Evolutionary conservation across 257 asterid species (phyloP).

Genomic region (Perilla frutescens): DNA sequence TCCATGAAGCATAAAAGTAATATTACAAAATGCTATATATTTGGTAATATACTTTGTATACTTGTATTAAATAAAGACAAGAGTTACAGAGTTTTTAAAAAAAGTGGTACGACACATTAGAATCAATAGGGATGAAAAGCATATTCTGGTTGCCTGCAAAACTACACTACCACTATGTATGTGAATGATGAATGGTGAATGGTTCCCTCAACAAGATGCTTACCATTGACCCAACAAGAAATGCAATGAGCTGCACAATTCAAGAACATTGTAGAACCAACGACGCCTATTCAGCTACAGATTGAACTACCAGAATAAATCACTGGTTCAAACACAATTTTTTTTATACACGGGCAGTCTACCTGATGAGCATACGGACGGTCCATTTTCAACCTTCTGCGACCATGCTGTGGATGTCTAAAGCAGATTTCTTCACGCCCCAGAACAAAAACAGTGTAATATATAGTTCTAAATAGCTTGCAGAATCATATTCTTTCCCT

Average conservation of each 20-base stretch:
- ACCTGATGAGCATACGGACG: constrained; percentile 22
- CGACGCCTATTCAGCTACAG: background rate
- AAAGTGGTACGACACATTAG: background rate
- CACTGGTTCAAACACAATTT: constrained; percentile 3
- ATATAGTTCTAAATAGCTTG: constrained; percentile 2
- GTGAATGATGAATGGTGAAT: constrained; percentile 1
- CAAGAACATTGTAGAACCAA: constrained; percentile 10
- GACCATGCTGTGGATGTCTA: background rate
- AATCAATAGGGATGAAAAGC: background rate
- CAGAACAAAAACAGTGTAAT: background rate
- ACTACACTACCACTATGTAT: background rate
- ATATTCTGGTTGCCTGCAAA: constrained; percentile 6
- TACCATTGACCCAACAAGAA: background rate
- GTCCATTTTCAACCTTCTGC: constrained; percentile 6
- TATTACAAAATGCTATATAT: too few relatives aligned
- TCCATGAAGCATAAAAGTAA: too few relatives aligned
- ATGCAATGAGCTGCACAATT: background rate
- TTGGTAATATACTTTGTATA: background rate
- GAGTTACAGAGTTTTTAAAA: background rate
- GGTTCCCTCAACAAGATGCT: constrained; percentile 22
- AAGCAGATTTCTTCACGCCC: background rate
- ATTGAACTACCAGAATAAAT: background rate
- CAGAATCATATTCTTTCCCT: background rate
- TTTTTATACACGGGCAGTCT: constrained; percentile 3
- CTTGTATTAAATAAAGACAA: background rate